These are phyloP conservation scores for Climacium dendroides DNA, from an alignment of 225 moss, liverwort and hornwort species.

Conservation along the genomic window DNA sequence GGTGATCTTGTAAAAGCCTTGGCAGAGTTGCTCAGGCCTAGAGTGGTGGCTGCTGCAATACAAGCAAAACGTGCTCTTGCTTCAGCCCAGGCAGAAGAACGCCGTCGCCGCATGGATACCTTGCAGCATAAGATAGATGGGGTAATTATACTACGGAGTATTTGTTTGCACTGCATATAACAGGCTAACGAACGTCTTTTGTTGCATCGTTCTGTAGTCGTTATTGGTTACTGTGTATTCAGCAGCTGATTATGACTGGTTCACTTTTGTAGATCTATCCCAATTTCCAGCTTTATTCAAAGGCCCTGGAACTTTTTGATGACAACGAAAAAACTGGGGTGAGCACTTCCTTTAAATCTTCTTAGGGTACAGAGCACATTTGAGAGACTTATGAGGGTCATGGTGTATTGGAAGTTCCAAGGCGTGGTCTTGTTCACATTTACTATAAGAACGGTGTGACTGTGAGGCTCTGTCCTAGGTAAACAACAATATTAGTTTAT, in stretches of 20 bases:
- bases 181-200: neutral
- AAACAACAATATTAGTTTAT: neutral
- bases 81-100: conserved; percentile 71
- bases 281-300: conserved; percentile 72
- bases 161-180: neutral
- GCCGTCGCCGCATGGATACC: conserved; percentile 56
- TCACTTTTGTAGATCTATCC: conserved; percentile 50
- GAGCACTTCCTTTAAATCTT: neutral
- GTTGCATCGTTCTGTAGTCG: neutral
- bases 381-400: neutral
- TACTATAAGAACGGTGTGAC: neutral
- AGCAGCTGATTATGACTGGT: neutral
- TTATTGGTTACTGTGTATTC: neutral
- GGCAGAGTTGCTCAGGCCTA: conserved; percentile 67
- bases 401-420: neutral
- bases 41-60: conserved; percentile 62
- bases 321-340: conserved; percentile 66
- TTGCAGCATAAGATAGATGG: conserved; percentile 77
- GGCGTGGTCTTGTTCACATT: neutral
- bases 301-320: conserved; percentile 78
- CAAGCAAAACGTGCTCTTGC: conserved; percentile 67
- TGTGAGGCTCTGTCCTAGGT: neutral
- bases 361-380: neutral
- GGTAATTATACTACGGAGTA: conserved; percentile 1
- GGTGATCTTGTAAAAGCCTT: conserved; percentile 51